Percentiles rank a stretch among this genome's conserved stretches.
Conservation (phyloP, 2,329 filamentous ascomycete genomes). For the Venturiaceae sp. region DNA sequence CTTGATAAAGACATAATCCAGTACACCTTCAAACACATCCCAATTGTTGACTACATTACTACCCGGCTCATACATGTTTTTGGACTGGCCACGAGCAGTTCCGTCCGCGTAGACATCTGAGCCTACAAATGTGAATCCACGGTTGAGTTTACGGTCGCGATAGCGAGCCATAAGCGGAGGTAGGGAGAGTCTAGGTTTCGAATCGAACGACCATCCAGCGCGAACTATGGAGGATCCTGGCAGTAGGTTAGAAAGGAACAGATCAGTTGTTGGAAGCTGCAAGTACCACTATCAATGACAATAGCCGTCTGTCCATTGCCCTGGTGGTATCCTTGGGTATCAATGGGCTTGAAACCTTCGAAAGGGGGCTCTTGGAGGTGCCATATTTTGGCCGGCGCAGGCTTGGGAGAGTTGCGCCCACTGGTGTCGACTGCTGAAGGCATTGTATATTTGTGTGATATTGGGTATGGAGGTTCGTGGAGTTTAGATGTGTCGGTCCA, state of each 20-base stretch:
- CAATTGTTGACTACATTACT: slow-evolving; percentile 92
- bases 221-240: slow-evolving; percentile 79
- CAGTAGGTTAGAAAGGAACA: slow-evolving; percentile 8
- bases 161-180: slow-evolving; percentile 93
- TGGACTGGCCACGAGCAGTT: slow-evolving; percentile 80
- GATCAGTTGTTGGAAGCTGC: neutral
- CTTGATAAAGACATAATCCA: slow-evolving; percentile 94
- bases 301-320: slow-evolving; percentile 62
- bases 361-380: slow-evolving; percentile 50
- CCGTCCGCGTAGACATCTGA: slow-evolving; percentile 92
- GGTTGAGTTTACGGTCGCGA: slow-evolving; percentile 84
- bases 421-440: slow-evolving; percentile 15
- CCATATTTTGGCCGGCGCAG: slow-evolving; percentile 42
- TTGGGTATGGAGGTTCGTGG: neutral
- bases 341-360: slow-evolving; percentile 46
- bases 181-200: slow-evolving; percentile 66
- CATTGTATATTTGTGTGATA: neutral
- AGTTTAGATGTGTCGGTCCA: neutral
- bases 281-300: slow-evolving; percentile 91
- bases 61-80: slow-evolving; percentile 82
- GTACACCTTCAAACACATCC: slow-evolving; percentile 90
- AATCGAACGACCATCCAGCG: slow-evolving; percentile 92
- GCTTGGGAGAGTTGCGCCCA: slow-evolving; percentile 41
- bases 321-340: slow-evolving; percentile 59
- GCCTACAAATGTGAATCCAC: slow-evolving; percentile 86